Evolutionary conservation across 257 asterid genomes (phyloP).

Genomic region (Solanum medicagineum): DNA sequence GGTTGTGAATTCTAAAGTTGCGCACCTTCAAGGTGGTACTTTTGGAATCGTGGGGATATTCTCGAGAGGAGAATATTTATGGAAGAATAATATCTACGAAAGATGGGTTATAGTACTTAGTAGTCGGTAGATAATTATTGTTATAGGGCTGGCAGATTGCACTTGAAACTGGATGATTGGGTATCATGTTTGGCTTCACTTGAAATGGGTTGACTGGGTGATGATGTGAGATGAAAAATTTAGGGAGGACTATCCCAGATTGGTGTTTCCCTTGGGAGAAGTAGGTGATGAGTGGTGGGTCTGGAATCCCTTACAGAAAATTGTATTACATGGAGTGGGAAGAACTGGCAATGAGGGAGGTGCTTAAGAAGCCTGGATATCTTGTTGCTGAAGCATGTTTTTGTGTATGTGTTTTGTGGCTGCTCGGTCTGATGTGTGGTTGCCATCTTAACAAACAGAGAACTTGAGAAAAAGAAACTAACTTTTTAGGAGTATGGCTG

Average conservation of each 20-base stretch:
- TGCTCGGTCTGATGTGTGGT: not conserved
- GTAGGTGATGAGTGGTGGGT: not conserved
- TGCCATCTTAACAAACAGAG: not conserved
- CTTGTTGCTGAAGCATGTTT: not conserved
- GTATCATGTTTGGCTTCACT: not conserved
- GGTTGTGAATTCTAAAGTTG: not conserved
- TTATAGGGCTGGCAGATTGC: not conserved
- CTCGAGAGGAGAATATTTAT: not conserved
- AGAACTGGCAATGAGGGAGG: not conserved
- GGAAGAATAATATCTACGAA: not conserved
- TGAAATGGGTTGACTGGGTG: not conserved
- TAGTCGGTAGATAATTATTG: not conserved
- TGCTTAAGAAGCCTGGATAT: not conserved
- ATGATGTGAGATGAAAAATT: not conserved
- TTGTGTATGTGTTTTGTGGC: not conserved
- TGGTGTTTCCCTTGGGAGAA: not conserved
- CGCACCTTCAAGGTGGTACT: not conserved
- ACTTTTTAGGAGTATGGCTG: not conserved
- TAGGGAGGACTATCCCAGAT: not conserved
- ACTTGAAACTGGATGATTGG: not conserved
- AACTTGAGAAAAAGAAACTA: not conserved
- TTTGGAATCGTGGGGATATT: not conserved
- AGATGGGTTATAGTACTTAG: not conserved
- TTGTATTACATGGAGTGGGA: not conserved
- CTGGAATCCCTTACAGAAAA: not conserved